Evolutionary conservation across 768 basidiomycete species (phyloP).

Genomic region (Tylopilus vinaceipallidus): DNA sequence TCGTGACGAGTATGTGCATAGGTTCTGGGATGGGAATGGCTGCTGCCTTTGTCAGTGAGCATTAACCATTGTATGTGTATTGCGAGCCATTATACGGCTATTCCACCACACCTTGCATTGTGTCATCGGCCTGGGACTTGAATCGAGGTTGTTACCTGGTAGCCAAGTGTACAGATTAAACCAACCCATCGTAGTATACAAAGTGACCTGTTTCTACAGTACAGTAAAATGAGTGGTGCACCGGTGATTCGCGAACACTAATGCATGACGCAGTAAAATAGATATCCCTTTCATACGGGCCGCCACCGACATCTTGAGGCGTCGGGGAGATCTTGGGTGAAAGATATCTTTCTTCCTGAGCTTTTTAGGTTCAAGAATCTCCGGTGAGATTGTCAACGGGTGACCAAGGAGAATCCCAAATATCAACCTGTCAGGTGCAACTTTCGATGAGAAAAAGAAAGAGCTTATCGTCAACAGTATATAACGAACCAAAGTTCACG

Average conservation of each 20-base stretch:
- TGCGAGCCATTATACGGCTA: not conserved
- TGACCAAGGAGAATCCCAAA: conserved; percentile 53
- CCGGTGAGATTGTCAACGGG: conserved; percentile 29
- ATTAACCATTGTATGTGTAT: conserved; percentile 37
- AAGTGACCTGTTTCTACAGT: no score
- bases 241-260: not conserved
- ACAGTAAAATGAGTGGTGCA: no score
- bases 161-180: not conserved
- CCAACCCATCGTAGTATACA: no score
- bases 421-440: conserved; percentile 71
- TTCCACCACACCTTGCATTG: not conserved
- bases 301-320: conserved; percentile 45
- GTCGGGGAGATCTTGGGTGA: conserved; percentile 69
- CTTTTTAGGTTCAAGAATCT: conserved; percentile 53
- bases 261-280: not conserved
- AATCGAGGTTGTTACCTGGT: not conserved
- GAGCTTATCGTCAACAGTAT: not conserved
- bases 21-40: conserved; percentile 92
- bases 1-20: conserved; percentile 91
- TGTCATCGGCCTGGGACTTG: not conserved
- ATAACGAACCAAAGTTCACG: conserved; percentile 24
- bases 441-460: conserved; percentile 50
- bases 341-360: conserved; percentile 58
- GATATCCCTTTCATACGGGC: conserved; percentile 64
- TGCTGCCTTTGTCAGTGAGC: conserved; percentile 81